Evolutionary conservation across 2,329 filamentous ascomycete species (phyloP).

Genomic region (Botrytis tulipae): DNA sequence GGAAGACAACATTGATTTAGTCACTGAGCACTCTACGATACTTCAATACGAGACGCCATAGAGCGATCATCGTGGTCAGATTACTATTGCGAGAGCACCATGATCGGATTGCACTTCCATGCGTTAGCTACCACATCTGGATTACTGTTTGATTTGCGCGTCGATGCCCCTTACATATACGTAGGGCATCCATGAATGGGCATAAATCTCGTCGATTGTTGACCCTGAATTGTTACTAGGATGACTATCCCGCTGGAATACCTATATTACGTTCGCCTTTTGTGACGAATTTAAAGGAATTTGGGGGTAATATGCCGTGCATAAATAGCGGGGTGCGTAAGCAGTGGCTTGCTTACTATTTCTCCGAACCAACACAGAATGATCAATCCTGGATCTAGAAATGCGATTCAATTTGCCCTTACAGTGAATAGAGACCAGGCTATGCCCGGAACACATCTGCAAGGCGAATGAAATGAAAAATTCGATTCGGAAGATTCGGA

Average conservation of each 20-base stretch:
- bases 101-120: not conserved
- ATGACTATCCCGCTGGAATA: not conserved
- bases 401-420: not conserved
- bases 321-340: not conserved
- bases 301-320: not conserved
- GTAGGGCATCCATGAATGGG: not conserved
- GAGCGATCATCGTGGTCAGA: not conserved
- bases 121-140: not conserved
- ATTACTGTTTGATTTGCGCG: not conserved
- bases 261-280: not conserved
- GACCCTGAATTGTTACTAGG: not conserved
- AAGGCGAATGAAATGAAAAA: not conserved
- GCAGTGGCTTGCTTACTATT: not conserved
- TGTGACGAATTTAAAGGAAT: not conserved
- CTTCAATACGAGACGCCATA: not conserved
- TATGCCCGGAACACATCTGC: not conserved
- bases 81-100: not conserved
- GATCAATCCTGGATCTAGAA: not conserved
- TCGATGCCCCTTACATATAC: not conserved
- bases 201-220: not conserved
- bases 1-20: not conserved
- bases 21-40: not conserved
- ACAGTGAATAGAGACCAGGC: fast-evolving
- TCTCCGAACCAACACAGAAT: not conserved
- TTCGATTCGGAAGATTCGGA: not conserved